Evolutionary conservation across 768 basidiomycete genomes (phyloP), one percentile per base, ranked within the genome.

Genomic region (Epithele typhae): DNA sequence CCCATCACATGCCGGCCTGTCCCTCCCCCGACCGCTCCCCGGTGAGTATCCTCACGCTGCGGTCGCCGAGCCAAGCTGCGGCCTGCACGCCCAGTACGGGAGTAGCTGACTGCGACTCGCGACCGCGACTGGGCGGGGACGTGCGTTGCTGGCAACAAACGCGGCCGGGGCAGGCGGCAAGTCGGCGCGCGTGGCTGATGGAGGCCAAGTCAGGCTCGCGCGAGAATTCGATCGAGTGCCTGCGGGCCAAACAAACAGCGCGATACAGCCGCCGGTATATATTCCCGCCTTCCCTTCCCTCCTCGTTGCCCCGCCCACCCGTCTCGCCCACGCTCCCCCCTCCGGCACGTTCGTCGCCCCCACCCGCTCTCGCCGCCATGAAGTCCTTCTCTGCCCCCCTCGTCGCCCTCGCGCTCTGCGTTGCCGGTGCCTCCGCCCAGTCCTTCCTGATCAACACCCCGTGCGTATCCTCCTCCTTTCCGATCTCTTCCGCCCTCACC

Each of bases 361-460:
- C 46, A 37, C 40, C 39, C 51, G 33, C 27, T 30, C 25, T 39
- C 40, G 39, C 33, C 43, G 38, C 54, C 53, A 69, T 63, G 58
- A 82, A 82, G 82, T 77, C 50, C 45, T 9, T 67, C 47, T 57
- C 69, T 39, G 58, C 72, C 44, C 45, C 78, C 55, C 55, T 68
- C 41, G 59, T 70, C 48, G 59, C 69, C 52, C 66, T 66, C 35
- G 64, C 78, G 54, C 60, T 74, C 44, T 24, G 52, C 52, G 68
- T 66, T 37, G 61, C 64, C 40, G 63, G 64, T 25, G 78, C 64
- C 40, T 34, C 70, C 21, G 81, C 76, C 15, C 78, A 79, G 58
- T n/a, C n/a, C n/a, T 58, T 81, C 54, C 66, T 55, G 1, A 69
- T 89, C 61, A 82, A 85, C 62, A 91, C 87, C 30, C 87, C 87